phyloP scores from a whole-genome alignment of 2,329 filamentous ascomycete genomes.

The Monilinia vaccinii-corymbosi region DNA sequence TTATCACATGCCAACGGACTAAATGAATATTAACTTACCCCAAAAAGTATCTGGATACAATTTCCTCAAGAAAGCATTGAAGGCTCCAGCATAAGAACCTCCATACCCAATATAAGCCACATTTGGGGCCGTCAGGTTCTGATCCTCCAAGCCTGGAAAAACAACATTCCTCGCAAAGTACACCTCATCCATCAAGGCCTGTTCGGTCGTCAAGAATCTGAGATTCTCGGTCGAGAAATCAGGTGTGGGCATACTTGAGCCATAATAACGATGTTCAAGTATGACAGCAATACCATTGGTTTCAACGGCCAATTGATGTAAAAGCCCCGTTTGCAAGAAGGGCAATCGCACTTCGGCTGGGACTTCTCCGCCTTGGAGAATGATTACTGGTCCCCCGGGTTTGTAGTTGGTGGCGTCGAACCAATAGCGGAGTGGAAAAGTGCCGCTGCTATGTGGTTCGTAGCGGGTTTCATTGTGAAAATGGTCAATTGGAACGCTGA shows the following conservation, averaged over 20 bases:
- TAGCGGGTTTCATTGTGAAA: constrained; percentile 75
- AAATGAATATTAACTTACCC: constrained; percentile 34
- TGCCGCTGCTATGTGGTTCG: constrained; percentile 62
- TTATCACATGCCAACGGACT: not conserved
- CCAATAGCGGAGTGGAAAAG: constrained; percentile 71
- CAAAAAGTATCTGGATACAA: constrained; percentile 72
- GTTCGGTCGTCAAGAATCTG: constrained; percentile 75
- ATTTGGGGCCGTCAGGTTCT: constrained; percentile 54
- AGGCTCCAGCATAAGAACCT: constrained; percentile 74
- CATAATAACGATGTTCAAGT: constrained; percentile 84
- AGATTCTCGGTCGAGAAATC: constrained; percentile 62
- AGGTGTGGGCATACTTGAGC: constrained; percentile 58
- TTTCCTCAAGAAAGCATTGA: constrained; percentile 67
- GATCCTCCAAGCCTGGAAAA: constrained; percentile 59
- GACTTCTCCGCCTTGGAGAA: constrained; percentile 66
- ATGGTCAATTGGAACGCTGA: constrained; percentile 53
- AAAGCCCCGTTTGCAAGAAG: constrained; percentile 70
- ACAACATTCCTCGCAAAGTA: constrained; percentile 69
- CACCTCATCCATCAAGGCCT: constrained; percentile 70
- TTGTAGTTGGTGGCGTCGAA: constrained; percentile 71
- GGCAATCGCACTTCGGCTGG: constrained; percentile 52
- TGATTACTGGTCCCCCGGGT: constrained; percentile 70
- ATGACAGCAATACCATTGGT: constrained; percentile 70
- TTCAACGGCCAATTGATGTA: constrained; percentile 59
- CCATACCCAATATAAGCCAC: constrained; percentile 74